A percentile compares a stretch with the other conserved stretches of the same genome.
Conservation (phyloP, 176 grass and related monocot genomes). For the Eleusine coracana region DNA sequence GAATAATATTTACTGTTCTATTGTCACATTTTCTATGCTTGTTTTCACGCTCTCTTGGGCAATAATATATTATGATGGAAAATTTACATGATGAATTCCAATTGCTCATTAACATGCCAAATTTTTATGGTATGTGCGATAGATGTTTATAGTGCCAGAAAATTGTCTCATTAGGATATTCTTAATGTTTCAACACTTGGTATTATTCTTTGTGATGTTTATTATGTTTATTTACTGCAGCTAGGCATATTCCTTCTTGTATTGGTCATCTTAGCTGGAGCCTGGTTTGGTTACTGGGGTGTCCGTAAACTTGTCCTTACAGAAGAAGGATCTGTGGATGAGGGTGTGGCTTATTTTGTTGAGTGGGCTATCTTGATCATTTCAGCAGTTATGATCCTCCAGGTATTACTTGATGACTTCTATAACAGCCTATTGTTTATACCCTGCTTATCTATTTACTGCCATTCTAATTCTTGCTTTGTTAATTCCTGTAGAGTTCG, state of each 20-base stretch:
- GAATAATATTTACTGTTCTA: not conserved
- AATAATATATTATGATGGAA: not conserved
- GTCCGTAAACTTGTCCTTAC: conserved; percentile 91
- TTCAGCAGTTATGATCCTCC: conserved; percentile 82
- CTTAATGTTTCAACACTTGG: conserved; percentile 19
- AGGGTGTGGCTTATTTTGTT: conserved; percentile 83
- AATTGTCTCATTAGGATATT: not conserved
- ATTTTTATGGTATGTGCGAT: not conserved
- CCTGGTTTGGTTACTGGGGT: conserved; percentile 99
- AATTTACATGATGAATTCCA: not conserved
- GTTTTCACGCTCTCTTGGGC: not conserved
- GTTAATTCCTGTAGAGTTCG: conserved; percentile 64
- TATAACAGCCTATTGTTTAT: not conserved
- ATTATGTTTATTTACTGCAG: conserved; percentile 43
- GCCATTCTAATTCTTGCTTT: conserved; percentile 7
- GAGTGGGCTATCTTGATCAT: conserved; percentile 83
- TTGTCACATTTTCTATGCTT: not conserved
- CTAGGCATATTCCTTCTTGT: conserved; percentile 79
- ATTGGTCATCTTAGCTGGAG: conserved; percentile 76
- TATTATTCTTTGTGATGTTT: not conserved
- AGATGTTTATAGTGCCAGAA: not conserved
- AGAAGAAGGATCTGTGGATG: conserved; percentile 88
- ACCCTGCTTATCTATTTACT: conserved; percentile 25
- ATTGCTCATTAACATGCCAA: not conserved
- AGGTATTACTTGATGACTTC: conserved; percentile 69